A percentile compares a stretch with the other conserved stretches of the same genome.
Evolutionary conservation across 2,329 filamentous ascomycete species (phyloP).

Genomic region (Penicillium hordei): DNA sequence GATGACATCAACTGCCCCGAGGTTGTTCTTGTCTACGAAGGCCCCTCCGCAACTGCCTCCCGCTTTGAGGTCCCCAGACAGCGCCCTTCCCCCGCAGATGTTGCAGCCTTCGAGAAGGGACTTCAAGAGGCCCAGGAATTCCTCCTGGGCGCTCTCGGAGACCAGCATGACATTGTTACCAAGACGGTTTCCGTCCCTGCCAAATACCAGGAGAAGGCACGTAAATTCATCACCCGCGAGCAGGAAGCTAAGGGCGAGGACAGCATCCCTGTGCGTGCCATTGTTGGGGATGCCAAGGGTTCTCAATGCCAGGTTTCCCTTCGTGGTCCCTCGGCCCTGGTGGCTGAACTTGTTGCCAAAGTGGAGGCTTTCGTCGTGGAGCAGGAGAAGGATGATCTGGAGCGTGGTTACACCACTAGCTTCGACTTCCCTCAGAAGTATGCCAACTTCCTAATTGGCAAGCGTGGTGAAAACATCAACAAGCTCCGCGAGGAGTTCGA

Average conservation of each 20-base stretch:
- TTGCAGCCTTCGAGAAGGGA: slow-evolving; percentile 56
- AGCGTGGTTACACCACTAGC: slow-evolving; percentile 78
- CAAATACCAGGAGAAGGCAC: slow-evolving; percentile 65
- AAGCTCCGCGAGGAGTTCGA: slow-evolving; percentile 68
- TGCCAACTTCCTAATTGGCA: slow-evolving; percentile 77
- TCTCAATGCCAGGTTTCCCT: slow-evolving; percentile 60
- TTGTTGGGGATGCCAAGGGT: slow-evolving; percentile 45
- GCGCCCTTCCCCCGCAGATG: slow-evolving; percentile 56
- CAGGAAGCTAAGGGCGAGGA: slow-evolving; percentile 52
- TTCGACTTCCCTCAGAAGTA: slow-evolving; percentile 96
- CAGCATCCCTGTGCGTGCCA: slow-evolving; percentile 58
- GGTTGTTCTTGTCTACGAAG: slow-evolving; percentile 54
- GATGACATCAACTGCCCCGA: slow-evolving; percentile 46
- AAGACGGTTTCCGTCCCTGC: slow-evolving; percentile 55
- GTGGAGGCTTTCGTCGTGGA: slow-evolving; percentile 78
- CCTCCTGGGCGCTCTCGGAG: slow-evolving; percentile 54
- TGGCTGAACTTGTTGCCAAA: slow-evolving; percentile 70
- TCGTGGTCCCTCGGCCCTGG: slow-evolving; percentile 71
- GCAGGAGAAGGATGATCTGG: slow-evolving; percentile 88
- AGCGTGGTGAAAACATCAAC: slow-evolving; percentile 67
- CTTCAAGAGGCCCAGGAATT: slow-evolving; percentile 60
- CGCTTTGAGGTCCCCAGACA: slow-evolving; percentile 57
- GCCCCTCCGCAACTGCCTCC: slow-evolving; percentile 41
- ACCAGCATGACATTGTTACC: slow-evolving; percentile 56
- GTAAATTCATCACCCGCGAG: slow-evolving; percentile 58